Conservation (phyloP, 192 early-diverging fungal genomes). For the Mortierella claussenii region DNA sequence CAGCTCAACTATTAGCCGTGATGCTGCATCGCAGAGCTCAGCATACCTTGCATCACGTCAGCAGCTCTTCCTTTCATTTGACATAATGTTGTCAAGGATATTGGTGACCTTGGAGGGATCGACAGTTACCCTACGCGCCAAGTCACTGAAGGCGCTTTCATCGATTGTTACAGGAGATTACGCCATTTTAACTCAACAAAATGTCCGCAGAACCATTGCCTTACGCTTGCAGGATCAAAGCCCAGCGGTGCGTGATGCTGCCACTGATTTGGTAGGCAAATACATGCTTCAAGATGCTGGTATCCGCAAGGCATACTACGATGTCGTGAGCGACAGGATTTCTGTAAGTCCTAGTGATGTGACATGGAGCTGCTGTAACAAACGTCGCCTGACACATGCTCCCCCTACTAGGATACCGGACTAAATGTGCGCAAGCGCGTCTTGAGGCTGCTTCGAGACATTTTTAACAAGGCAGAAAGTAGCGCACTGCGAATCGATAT, state of each 20-base stretch:
- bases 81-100: slow-evolving; percentile 74
- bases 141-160: slow-evolving; percentile 83
- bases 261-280: slow-evolving; percentile 88
- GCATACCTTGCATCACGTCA: slow-evolving; percentile 58
- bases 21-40: slow-evolving; percentile 32
- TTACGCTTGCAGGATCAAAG: slow-evolving; percentile 84
- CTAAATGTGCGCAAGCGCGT: slow-evolving; percentile 89
- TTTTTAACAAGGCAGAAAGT: slow-evolving; percentile 67
- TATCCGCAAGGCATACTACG: slow-evolving; percentile 81
- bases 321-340: slow-evolving; percentile 80
- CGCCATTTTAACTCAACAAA: slow-evolving; percentile 62
- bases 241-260: slow-evolving; percentile 88
- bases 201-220: slow-evolving; percentile 76
- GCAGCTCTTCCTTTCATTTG: slow-evolving; percentile 75
- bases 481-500: slow-evolving; percentile 68
- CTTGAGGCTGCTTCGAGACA: slow-evolving; percentile 79
- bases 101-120: slow-evolving; percentile 70
- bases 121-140: slow-evolving; percentile 76
- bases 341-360: slow-evolving; percentile 60
- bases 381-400: too few relatives aligned
- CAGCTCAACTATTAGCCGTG: neutral
- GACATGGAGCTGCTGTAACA: neutral
- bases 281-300: slow-evolving; percentile 74
- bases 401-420: slow-evolving; percentile 80
- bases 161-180: slow-evolving; percentile 78